Evolutionary conservation across 2,329 filamentous ascomycete genomes (phyloP).

Genomic region (Aspergillus awamori): DNA sequence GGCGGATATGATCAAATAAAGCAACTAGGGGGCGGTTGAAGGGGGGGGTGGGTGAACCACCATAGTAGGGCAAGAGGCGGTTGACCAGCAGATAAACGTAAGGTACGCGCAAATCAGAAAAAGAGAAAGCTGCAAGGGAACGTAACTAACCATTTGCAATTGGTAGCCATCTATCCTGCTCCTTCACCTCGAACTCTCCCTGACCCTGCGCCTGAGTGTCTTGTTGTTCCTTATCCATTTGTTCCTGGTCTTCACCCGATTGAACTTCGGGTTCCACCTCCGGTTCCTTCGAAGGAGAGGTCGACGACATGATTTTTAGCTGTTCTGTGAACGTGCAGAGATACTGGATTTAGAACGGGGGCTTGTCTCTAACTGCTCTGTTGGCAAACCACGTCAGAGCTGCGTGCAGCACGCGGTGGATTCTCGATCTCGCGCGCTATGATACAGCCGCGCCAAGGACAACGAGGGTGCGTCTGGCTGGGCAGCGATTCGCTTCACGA

Average conservation of each 20-base stretch:
- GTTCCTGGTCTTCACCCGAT: slow-evolving; percentile 87
- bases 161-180: slow-evolving; percentile 98
- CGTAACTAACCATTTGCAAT: slow-evolving; percentile 97
- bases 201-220: slow-evolving; percentile 71
- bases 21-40: slow-evolving; percentile 29
- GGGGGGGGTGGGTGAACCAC: slow-evolving; percentile 34
- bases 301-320: slow-evolving; percentile 89
- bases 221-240: slow-evolving; percentile 72
- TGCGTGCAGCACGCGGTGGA: slow-evolving; percentile 31
- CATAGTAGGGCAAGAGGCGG: slow-evolving; percentile 34
- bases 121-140: slow-evolving; percentile 40
- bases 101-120: slow-evolving; percentile 58
- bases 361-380: slow-evolving; percentile 40
- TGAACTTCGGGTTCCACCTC: slow-evolving; percentile 90
- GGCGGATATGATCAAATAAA: slow-evolving; percentile 3
- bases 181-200: slow-evolving; percentile 98
- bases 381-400: slow-evolving; percentile 52
- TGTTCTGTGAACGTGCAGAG: slow-evolving; percentile 40
- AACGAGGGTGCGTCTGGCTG: slow-evolving; percentile 35
- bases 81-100: slow-evolving; percentile 36
- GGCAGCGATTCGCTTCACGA: slow-evolving; percentile 44
- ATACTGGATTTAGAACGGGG: slow-evolving; percentile 39
- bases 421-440: slow-evolving; percentile 30
- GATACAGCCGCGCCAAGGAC: slow-evolving; percentile 26
- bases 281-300: slow-evolving; percentile 85